These are phyloP conservation scores for Monascus ruber DNA, from an alignment of 2,329 filamentous ascomycete genomes.

Conservation along the genomic window DNA sequence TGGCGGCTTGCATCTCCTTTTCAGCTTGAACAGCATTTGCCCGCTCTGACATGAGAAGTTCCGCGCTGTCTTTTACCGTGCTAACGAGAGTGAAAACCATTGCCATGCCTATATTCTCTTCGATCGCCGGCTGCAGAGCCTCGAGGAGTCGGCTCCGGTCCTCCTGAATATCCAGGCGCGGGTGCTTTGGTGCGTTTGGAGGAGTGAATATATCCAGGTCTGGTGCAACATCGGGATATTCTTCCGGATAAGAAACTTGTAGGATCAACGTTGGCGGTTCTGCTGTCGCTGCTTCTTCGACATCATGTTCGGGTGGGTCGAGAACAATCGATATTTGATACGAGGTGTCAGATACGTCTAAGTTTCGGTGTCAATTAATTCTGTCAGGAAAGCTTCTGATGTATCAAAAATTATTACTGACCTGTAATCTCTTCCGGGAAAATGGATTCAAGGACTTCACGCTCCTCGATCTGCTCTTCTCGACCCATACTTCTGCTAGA, in stretches of 20 bases:
- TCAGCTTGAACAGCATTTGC: constrained; percentile 49
- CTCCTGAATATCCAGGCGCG: constrained; percentile 64
- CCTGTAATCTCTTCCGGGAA: constrained; percentile 96
- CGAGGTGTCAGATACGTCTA: constrained; percentile 82
- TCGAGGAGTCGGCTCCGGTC: constrained; percentile 68
- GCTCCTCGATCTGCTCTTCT: constrained; percentile 91
- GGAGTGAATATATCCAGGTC: constrained; percentile 66
- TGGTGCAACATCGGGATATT: constrained; percentile 81
- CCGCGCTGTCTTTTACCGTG: constrained; percentile 79
- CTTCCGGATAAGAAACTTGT: constrained; percentile 76
- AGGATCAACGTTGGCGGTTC: constrained; percentile 63
- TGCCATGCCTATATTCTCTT: constrained; percentile 91
- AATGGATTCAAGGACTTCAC: constrained; percentile 95
- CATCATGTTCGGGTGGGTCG: constrained; percentile 59
- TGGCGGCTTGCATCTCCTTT: constrained; percentile 43
- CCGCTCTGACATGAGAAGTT: constrained; percentile 67
- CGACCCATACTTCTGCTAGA: constrained; percentile 29
- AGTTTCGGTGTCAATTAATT: constrained; percentile 1
- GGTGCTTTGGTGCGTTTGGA: constrained; percentile 57
- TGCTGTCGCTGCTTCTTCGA: constrained; percentile 34
- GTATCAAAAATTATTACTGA: constrained; percentile 24
- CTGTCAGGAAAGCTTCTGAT: not conserved
- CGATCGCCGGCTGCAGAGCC: constrained; percentile 60
- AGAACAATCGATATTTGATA: constrained; percentile 79
- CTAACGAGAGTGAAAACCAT: constrained; percentile 93